Percentiles rank a stretch among this genome's conserved stretches.
These are phyloP conservation scores for Aspergillus sp. DNA, from an alignment of 2,329 filamentous ascomycete genomes.

Conservation along the genomic window DNA sequence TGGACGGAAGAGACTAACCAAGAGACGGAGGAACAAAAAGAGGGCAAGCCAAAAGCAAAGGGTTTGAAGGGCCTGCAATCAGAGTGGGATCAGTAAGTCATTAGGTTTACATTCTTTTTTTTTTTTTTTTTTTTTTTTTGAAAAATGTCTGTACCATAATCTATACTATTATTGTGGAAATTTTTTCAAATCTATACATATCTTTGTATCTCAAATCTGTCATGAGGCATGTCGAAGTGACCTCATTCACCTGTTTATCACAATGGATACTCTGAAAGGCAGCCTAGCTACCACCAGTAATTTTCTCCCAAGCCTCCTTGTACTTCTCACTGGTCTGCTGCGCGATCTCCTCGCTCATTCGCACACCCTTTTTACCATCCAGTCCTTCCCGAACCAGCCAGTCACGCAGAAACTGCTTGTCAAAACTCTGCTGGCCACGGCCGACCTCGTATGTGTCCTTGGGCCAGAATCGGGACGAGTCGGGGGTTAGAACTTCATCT, in stretches of 20 bases:
- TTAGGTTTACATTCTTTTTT: background rate
- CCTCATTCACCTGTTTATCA: background rate
- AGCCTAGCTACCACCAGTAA: constrained; percentile 50
- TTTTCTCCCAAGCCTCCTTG: constrained; percentile 62
- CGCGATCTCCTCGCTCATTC: constrained; percentile 64
- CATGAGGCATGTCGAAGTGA: constrained; percentile 8
- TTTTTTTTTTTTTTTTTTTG: background rate
- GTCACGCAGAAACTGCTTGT: constrained; percentile 78
- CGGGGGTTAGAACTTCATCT: constrained; percentile 79
- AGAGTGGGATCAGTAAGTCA: constrained; percentile 22
- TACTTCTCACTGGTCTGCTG: constrained; percentile 64
- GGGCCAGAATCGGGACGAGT: constrained; percentile 81
- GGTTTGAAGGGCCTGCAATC: constrained; percentile 28
- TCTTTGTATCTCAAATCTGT: constrained; percentile 8
- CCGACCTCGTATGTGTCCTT: constrained; percentile 64
- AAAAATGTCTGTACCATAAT: background rate
- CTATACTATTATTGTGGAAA: background rate
- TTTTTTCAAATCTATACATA: background rate
- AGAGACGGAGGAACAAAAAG: constrained; percentile 5
- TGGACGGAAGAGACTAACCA: constrained; percentile 14
- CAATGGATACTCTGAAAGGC: background rate
- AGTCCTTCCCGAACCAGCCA: constrained; percentile 68
- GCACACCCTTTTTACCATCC: constrained; percentile 65
- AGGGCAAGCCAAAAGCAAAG: constrained; percentile 20
- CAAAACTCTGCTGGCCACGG: constrained; percentile 70